phyloP scores from a whole-genome alignment of 805 yeast genomes.

The Alloascoidea hylecoeti region DNA sequence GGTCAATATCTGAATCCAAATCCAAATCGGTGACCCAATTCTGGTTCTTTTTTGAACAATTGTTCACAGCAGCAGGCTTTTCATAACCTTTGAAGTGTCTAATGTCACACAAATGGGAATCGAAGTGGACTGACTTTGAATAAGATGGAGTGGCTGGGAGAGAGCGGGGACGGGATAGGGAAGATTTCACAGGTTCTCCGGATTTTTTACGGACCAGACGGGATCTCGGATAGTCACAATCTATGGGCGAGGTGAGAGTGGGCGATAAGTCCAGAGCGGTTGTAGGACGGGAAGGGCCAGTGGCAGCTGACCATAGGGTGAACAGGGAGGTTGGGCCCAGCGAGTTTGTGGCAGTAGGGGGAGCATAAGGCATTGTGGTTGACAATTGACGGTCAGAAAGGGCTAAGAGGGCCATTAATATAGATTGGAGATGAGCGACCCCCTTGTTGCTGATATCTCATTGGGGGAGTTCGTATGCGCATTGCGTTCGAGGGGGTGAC shows the following conservation, averaged over 20 bases:
- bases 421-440: neutral
- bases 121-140: conserved; percentile 72
- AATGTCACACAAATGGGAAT: conserved; percentile 40
- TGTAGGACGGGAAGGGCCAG: no score
- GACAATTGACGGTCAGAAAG: no score
- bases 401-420: neutral
- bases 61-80: conserved; percentile 60
- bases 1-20: no score
- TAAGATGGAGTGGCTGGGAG: conserved; percentile 30
- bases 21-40: neutral
- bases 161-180: neutral
- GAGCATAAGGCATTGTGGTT: neutral
- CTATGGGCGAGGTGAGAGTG: no score
- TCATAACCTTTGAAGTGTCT: conserved; percentile 62
- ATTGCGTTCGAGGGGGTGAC: neutral
- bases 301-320: no score
- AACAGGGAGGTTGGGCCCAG: no score
- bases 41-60: neutral
- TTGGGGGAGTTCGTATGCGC: neutral
- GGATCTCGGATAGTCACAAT: neutral
- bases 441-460: neutral
- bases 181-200: conserved; percentile 1
- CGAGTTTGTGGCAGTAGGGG: neutral
- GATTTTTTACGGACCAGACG: conserved; percentile 1
- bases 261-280: no score